These are phyloP conservation scores for Yamadazyma dendronema DNA, from an alignment of 1,139 yeast species.

Conservation along the genomic window DNA sequence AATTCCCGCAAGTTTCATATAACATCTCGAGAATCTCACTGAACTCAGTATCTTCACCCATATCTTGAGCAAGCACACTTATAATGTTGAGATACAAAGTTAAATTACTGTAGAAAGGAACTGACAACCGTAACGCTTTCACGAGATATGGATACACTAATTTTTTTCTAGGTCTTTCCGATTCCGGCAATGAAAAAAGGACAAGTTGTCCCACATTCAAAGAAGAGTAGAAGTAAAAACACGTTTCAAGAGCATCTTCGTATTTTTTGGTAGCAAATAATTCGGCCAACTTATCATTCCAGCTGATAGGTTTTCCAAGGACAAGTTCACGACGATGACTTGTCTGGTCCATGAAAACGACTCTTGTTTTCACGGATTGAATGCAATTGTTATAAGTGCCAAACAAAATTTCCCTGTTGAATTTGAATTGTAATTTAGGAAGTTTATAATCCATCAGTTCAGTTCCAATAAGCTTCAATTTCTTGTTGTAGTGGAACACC, in stretches of 20 bases:
- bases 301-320: constrained; percentile 60
- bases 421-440: constrained; percentile 1
- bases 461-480: constrained; percentile 5
- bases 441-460: constrained; percentile 4
- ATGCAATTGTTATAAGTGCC: constrained; percentile 16
- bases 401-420: constrained; percentile 4
- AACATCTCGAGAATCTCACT: constrained; percentile 49
- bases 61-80: constrained; percentile 4
- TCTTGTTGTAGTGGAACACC: constrained; percentile 4
- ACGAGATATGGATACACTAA: constrained; percentile 56
- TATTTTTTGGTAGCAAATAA: constrained; percentile 50
- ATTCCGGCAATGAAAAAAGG: constrained; percentile 53
- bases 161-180: constrained; percentile 39
- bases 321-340: constrained; percentile 14
- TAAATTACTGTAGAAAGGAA: constrained; percentile 29
- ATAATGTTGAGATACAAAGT: constrained; percentile 22
- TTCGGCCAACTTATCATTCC: constrained; percentile 67
- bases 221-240: constrained; percentile 50
- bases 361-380: constrained; percentile 26
- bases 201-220: constrained; percentile 46
- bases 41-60: constrained; percentile 5
- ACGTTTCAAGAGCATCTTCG: constrained; percentile 53
- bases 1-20: constrained; percentile 43
- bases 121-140: constrained; percentile 53
- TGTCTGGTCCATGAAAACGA: constrained; percentile 20